A percentile compares a stretch with the other conserved stretches of the same genome.
These are phyloP conservation scores for Zopfia rhizophila DNA, from an alignment of 2,329 filamentous ascomycete species.

Conservation along the genomic window DNA sequence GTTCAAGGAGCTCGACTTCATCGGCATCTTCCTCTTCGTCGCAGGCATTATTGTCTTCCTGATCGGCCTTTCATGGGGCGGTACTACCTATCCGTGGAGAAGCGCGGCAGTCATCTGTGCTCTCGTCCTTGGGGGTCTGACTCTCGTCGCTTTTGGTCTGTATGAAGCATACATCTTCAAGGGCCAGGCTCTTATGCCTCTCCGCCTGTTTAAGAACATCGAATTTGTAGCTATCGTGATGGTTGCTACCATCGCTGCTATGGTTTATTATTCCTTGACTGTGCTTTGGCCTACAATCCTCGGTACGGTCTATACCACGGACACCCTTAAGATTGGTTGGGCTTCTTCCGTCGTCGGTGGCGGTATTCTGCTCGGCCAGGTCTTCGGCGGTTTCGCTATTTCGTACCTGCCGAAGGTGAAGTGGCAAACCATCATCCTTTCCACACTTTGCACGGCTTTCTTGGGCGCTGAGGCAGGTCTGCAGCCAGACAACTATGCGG, in stretches of 20 bases:
- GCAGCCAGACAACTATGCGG: constrained; percentile 15
- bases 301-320: constrained; percentile 32
- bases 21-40: constrained; percentile 57
- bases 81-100: constrained; percentile 41
- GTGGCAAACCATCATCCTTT: constrained; percentile 31
- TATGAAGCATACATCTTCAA: constrained; percentile 43
- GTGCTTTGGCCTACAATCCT: constrained; percentile 47
- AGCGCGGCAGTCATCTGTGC: constrained; percentile 33
- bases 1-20: constrained; percentile 54
- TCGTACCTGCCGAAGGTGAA: constrained; percentile 35
- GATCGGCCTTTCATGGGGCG: constrained; percentile 59
- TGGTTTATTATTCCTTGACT: constrained; percentile 36
- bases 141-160: constrained; percentile 28
- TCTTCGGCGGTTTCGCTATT: constrained; percentile 35
- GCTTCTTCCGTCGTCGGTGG: constrained; percentile 36
- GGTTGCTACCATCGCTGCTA: constrained; percentile 39
- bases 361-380: constrained; percentile 43
- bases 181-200: constrained; percentile 43
- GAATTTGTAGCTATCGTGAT: constrained; percentile 36
- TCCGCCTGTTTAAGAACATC: constrained; percentile 46
- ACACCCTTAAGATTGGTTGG: constrained; percentile 38
- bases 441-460: constrained; percentile 29
- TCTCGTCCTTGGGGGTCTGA: constrained; percentile 36
- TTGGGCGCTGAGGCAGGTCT: constrained; percentile 29
- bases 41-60: constrained; percentile 56